Conservation (phyloP, 306 rosid species). For the Trifolium repens region DNA sequence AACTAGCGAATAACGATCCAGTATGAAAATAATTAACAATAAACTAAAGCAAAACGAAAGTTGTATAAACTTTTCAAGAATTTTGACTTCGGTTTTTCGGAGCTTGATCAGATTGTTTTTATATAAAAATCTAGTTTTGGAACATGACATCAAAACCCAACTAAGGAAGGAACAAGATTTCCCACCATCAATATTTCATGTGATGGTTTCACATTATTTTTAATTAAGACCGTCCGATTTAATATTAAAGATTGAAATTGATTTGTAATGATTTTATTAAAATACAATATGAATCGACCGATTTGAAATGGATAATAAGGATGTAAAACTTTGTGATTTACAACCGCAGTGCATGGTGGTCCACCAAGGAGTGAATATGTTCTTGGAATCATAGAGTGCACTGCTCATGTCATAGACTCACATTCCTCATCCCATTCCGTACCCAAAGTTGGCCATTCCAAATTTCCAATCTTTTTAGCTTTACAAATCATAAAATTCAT, state of each 20-base stretch:
- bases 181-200: too few species aligned
- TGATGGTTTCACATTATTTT: too few species aligned
- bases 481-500: conserved; percentile 21
- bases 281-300: too few species aligned
- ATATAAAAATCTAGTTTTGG: not conserved
- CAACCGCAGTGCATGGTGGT: too few species aligned
- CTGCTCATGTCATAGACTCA: too few species aligned
- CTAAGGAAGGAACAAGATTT: too few species aligned
- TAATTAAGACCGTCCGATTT: too few species aligned
- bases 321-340: too few species aligned
- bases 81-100: not conserved
- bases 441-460: not conserved
- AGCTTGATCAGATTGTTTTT: not conserved
- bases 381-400: not conserved
- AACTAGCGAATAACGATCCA: not conserved
- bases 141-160: not conserved
- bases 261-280: too few species aligned
- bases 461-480: not conserved
- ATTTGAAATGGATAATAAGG: too few species aligned
- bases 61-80: not conserved
- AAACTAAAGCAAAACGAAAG: not conserved
- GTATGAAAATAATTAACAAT: not conserved
- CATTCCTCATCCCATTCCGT: conserved; percentile 8
- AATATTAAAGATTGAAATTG: too few species aligned
- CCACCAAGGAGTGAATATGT: not conserved